Evolutionary conservation across 1,284 basidiomycete species (phyloP).

Genomic region (Singerocomus rubriflavus): DNA sequence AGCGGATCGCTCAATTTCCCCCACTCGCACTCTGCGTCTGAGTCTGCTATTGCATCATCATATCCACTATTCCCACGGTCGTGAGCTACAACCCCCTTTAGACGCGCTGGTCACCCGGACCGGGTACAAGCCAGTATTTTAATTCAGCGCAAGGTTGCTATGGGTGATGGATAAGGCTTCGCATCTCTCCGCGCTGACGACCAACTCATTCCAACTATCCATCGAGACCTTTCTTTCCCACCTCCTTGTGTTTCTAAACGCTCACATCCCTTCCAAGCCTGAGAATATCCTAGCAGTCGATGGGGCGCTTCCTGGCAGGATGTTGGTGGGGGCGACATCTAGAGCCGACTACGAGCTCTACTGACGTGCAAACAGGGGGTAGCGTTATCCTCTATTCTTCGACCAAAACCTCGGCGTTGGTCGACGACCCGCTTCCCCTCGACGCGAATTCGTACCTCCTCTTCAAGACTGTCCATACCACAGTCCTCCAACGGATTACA

Average conservation of each 20-base stretch:
- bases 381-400: constrained; percentile 78
- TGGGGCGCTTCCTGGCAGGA: constrained; percentile 81
- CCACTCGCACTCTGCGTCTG: no score
- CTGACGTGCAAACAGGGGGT: constrained; percentile 5
- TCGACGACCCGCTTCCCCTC: constrained; percentile 38
- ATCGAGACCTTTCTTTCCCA: constrained; percentile 73
- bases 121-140: background rate
- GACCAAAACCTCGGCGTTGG: constrained; percentile 40
- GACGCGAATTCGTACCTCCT: constrained; percentile 83
- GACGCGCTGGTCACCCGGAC: no score
- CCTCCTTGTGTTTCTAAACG: constrained; percentile 87
- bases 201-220: constrained; percentile 51
- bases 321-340: constrained; percentile 41
- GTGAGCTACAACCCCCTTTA: no score
- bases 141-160: background rate
- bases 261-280: constrained; percentile 86
- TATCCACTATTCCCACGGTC: no score
- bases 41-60: no score
- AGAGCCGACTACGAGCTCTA: background rate
- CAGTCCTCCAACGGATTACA: constrained; percentile 61
- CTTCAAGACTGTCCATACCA: constrained; percentile 72
- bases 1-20: no score
- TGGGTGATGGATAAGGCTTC: constrained; percentile 52
- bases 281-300: constrained; percentile 93
- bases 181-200: constrained; percentile 60